A percentile compares a stretch with the other conserved stretches of the same genome.
phyloP scores from a whole-genome alignment of 169 alveolate genomes.

The Besnoitia besnoiti region DNA sequence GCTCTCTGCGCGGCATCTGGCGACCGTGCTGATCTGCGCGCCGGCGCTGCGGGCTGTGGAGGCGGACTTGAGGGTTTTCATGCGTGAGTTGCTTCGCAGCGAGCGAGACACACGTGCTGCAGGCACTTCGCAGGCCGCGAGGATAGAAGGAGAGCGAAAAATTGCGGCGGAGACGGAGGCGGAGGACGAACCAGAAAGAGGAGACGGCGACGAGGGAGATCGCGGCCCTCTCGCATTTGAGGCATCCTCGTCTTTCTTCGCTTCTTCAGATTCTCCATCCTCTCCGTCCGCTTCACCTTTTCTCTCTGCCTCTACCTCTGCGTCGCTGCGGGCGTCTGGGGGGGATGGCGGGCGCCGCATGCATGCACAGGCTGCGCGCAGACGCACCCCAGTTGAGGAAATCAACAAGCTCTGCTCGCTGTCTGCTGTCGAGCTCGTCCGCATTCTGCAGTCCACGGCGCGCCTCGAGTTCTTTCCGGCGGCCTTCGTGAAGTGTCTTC shows the following conservation, averaged over 20 bases:
- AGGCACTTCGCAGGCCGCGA: no score
- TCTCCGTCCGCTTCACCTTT: no score
- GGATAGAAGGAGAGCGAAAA: no score
- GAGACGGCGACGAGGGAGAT: background rate
- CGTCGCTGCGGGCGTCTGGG: background rate
- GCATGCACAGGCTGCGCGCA: no score
- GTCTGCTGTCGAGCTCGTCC: background rate
- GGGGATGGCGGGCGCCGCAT: background rate
- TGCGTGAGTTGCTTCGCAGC: background rate
- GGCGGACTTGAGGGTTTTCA: background rate
- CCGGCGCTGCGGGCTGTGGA: background rate
- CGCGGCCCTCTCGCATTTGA: no score
- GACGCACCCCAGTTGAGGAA: background rate
- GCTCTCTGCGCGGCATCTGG: background rate
- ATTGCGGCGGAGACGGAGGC: no score
- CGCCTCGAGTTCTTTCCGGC: background rate
- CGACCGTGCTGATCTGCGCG: background rate
- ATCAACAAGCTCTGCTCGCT: background rate
- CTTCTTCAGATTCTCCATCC: no score
- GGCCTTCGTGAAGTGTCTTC: background rate
- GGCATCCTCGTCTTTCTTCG: no score
- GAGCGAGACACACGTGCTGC: no score
- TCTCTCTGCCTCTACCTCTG: background rate
- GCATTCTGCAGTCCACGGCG: background rate
- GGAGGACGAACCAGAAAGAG: background rate